Evolutionary conservation across 257 asterid genomes (phyloP), one percentile per base, ranked within the genome.

Genomic region (Fraxinus anomala): DNA sequence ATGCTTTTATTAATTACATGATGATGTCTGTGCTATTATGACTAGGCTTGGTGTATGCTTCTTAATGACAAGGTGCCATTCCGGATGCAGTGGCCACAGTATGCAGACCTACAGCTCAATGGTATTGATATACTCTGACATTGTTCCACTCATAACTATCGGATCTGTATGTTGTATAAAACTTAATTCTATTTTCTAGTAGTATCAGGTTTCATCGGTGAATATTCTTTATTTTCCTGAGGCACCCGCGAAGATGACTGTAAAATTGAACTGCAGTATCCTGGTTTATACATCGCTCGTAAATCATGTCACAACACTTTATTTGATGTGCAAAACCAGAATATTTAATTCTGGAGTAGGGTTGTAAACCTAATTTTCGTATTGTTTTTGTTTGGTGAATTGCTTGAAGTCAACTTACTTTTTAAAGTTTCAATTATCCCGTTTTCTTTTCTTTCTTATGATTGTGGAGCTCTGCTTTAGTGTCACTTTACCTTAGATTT

Each of bases 71-170:
- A 92, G 90, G 98, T 92, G 79, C 82, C 86, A 21, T 94, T 92
- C 81, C 87, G 97, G 87, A 92, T 94, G 97, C 98, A 92, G 86
- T 95, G 98, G 97, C 98, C 97, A 78, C 97, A 89, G 51, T 85
- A 90, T 84, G 97, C 97, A 19, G 98, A 93, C 80, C 88, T 95
- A 69, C 97, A 91, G 88, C 86, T 95, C 83, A 95, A 95, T 85
- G 97, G 99, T 95, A 92, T 51, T 81, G 87, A 42, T 79, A 68
- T 77, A 73, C 12, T 24, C 34, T 74, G 66, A 71, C 79, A 72
- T 66, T 73, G 24, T 56, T 72, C 36, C 39, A 75, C n/a, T 47
- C 28, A 75, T 69, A 65, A 31, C 16, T 13, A 42, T 13, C 4
- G 51, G 51, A 39, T 63, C 69, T 28, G 61, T 69, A 13, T 51